Percentiles rank a stretch among this genome's conserved stretches.
Evolutionary conservation across 495 filamentous ascomycete genomes (phyloP).

Genomic region (Massariosphaeria phaeospora): DNA sequence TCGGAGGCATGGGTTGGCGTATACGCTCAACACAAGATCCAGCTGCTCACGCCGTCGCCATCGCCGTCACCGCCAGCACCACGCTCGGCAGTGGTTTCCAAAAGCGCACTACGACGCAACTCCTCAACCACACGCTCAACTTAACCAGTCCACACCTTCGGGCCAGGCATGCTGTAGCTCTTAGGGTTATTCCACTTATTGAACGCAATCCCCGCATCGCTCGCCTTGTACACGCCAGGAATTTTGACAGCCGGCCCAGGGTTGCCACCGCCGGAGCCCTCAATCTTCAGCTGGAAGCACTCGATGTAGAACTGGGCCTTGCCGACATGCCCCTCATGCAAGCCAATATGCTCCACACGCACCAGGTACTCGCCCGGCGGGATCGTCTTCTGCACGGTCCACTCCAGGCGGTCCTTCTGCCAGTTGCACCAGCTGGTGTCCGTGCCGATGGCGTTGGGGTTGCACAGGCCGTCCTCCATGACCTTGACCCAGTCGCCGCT

Average conservation of each 20-base stretch:
- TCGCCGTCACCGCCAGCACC: too few relatives aligned
- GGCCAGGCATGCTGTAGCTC: slow-evolving; percentile 23
- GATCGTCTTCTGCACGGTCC: slow-evolving; percentile 22
- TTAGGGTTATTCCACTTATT: slow-evolving; percentile 26
- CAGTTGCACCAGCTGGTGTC: slow-evolving; percentile 29
- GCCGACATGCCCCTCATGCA: slow-evolving; percentile 20
- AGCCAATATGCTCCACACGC: slow-evolving; percentile 29
- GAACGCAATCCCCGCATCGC: slow-evolving; percentile 24
- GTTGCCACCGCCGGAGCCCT: slow-evolving; percentile 6
- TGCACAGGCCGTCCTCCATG: slow-evolving; percentile 24
- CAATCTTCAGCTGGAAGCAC: slow-evolving; percentile 28
- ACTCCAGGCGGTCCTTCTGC: slow-evolving; percentile 30
- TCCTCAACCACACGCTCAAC: too few relatives aligned
- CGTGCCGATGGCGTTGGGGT: background rate
- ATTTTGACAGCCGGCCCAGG: slow-evolving; percentile 19
- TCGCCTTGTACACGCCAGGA: slow-evolving; percentile 21
- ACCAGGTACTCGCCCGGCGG: slow-evolving; percentile 30
- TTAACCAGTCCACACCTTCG: slow-evolving; percentile 22
- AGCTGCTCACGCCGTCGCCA: too few relatives aligned
- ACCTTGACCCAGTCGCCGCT: slow-evolving; percentile 34
- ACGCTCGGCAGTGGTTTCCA: too few relatives aligned
- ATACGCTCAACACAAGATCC: too few relatives aligned
- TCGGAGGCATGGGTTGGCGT: too few relatives aligned
- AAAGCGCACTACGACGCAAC: too few relatives aligned
- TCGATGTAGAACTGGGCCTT: slow-evolving; percentile 24